phyloP scores from a whole-genome alignment of 306 rosid species.

The Pterocarpus santalinus region DNA sequence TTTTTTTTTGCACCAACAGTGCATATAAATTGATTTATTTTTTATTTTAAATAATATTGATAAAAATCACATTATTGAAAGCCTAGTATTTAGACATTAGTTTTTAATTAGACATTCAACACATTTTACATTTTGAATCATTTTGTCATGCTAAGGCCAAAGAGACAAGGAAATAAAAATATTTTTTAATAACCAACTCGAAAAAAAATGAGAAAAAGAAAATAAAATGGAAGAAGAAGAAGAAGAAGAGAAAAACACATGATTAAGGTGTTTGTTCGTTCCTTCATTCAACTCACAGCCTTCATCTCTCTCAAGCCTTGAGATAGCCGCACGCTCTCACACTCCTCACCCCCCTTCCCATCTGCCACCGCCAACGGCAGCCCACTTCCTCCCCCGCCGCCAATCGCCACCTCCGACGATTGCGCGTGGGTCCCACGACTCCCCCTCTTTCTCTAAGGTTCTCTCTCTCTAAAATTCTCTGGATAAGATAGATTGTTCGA shows the following conservation, averaged over 20 bases:
- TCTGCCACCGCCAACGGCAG: constrained; percentile 28
- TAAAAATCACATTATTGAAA: no score
- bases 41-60: no score
- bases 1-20: no score
- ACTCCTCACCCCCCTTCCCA: constrained; percentile 33
- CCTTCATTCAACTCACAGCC: constrained; percentile 36
- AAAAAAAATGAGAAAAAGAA: no score
- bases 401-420: constrained; percentile 25
- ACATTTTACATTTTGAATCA: no score
- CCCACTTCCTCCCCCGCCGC: background rate
- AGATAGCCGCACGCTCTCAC: constrained; percentile 36
- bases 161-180: no score
- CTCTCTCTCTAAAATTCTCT: background rate
- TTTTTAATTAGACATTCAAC: no score
- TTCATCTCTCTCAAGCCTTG: constrained; percentile 23
- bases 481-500: constrained; percentile 21
- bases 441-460: constrained; percentile 28
- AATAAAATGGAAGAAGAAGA: background rate
- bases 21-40: no score
- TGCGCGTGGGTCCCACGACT: background rate
- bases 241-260: background rate
- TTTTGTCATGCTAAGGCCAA: no score
- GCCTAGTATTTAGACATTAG: no score
- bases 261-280: constrained; percentile 24
- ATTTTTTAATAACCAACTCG: no score